A percentile compares a stretch with the other conserved stretches of the same genome.
These are phyloP conservation scores for Chimonanthus praecox DNA, from an alignment of 164 flowering plant species.

Conservation along the genomic window DNA sequence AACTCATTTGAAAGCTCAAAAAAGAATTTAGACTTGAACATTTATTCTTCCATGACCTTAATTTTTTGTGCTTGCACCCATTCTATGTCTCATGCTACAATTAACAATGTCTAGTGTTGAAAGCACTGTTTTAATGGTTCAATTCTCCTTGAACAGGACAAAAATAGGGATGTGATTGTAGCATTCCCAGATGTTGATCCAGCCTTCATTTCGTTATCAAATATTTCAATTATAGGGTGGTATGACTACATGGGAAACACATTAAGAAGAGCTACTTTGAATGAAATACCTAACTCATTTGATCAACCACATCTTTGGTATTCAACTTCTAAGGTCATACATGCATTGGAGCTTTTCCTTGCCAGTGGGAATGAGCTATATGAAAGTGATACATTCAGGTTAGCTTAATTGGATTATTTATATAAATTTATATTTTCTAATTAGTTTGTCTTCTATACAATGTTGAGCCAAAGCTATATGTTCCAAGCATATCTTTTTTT, in stretches of 20 bases:
- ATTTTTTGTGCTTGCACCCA: no score
- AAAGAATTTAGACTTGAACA: no score
- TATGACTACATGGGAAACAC: slow-evolving; percentile 5
- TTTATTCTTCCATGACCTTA: no score
- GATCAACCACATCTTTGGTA: slow-evolving; percentile 72
- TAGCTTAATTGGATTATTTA: not conserved
- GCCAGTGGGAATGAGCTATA: slow-evolving; percentile 42
- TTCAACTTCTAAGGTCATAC: slow-evolving; percentile 56
- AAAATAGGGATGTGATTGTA: slow-evolving; percentile 75
- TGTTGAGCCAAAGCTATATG: no score
- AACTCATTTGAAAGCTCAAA: no score
- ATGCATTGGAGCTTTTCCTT: slow-evolving; percentile 59
- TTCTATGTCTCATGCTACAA: no score
- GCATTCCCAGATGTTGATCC: slow-evolving; percentile 77
- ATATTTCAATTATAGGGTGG: slow-evolving; percentile 9
- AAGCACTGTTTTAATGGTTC: not conserved
- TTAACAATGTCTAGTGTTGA: not conserved
- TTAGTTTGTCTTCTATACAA: not conserved
- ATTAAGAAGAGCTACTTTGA: slow-evolving; percentile 23
- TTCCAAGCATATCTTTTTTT: no score
- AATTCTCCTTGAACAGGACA: slow-evolving; percentile 38
- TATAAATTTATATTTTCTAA: not conserved
- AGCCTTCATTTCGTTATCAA: slow-evolving; percentile 24
- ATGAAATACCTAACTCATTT: slow-evolving; percentile 29
- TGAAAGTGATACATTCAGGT: slow-evolving; percentile 59